Conservation (phyloP, 371 early-diverging fungal species). For the Rhizomucor miehei region DNA sequence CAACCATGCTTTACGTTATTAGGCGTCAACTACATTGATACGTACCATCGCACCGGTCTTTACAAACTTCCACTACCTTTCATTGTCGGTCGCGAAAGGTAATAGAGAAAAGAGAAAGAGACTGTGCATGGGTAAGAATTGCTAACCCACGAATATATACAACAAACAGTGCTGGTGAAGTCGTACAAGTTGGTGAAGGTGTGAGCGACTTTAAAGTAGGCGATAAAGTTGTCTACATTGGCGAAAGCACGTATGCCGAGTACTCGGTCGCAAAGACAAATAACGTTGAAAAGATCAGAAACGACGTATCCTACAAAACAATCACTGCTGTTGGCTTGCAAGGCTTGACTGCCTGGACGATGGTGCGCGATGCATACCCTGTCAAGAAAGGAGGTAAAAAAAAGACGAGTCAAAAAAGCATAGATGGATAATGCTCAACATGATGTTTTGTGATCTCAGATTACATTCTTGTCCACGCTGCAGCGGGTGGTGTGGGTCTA, state of each 20-base stretch:
- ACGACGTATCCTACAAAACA: slow-evolving; percentile 54
- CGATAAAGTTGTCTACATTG: slow-evolving; percentile 81
- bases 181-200: slow-evolving; percentile 70
- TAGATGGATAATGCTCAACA: slow-evolving; percentile 42
- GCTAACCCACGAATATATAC: too few relatives aligned
- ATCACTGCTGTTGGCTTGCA: slow-evolving; percentile 69
- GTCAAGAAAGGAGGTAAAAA: slow-evolving; percentile 63
- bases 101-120: not conserved
- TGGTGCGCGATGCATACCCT: slow-evolving; percentile 70
- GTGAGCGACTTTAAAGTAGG: slow-evolving; percentile 74
- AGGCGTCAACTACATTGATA: slow-evolving; percentile 93
- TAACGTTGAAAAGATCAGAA: slow-evolving; percentile 55
- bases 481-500: slow-evolving; percentile 89
- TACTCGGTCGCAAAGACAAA: slow-evolving; percentile 56
- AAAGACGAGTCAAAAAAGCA: not conserved
- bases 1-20: too few relatives aligned
- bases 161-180: slow-evolving; percentile 62
- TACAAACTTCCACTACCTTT: slow-evolving; percentile 72
- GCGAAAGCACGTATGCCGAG: slow-evolving; percentile 73
- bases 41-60: slow-evolving; percentile 86
- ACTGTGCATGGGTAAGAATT: not conserved
- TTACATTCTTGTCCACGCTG: slow-evolving; percentile 85
- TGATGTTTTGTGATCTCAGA: slow-evolving; percentile 65
- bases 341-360: slow-evolving; percentile 81
- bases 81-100: slow-evolving; percentile 79